Percentiles rank a stretch among this genome's conserved stretches.
Conservation (phyloP, 2,329 filamentous ascomycete genomes). For the Botrytis tulipae region DNA sequence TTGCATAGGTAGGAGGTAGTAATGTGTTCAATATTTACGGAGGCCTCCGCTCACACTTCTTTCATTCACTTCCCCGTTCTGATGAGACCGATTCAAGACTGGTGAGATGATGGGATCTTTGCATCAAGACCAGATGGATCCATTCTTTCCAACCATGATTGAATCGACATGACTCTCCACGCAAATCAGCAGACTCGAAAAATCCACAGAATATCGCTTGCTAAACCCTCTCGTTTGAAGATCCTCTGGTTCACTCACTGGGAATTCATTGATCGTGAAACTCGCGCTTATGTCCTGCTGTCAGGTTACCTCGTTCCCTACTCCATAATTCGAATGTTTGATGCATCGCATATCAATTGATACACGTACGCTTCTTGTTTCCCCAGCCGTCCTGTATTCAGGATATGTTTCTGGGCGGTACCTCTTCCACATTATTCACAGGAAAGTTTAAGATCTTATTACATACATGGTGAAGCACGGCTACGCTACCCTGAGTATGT, state of each 20-base stretch:
- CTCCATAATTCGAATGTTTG: constrained; percentile 2
- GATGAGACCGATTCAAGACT: constrained; percentile 1
- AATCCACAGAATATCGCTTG: neutral
- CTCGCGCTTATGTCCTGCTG: constrained; percentile 15
- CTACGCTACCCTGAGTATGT: constrained; percentile 4
- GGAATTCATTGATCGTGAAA: constrained; percentile 13
- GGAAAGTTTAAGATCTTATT: neutral
- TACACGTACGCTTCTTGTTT: neutral
- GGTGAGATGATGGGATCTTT: neutral
- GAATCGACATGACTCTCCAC: neutral
- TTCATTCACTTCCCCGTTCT: neutral
- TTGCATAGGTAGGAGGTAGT: neutral
- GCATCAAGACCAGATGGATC: neutral
- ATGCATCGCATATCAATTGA: constrained; percentile 1
- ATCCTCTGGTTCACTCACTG: neutral
- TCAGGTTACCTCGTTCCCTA: neutral
- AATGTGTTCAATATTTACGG: neutral
- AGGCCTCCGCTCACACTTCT: neutral
- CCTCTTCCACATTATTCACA: neutral
- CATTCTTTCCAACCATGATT: neutral
- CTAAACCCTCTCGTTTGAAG: neutral
- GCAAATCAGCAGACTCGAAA: constrained; percentile 6
- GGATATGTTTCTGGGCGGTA: neutral
- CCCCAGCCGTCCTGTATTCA: neutral
- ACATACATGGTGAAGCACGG: neutral